Base-by-base conservation (phyloP, 768 basidiomycete species). In the Butyriboletus loyo region DNA sequence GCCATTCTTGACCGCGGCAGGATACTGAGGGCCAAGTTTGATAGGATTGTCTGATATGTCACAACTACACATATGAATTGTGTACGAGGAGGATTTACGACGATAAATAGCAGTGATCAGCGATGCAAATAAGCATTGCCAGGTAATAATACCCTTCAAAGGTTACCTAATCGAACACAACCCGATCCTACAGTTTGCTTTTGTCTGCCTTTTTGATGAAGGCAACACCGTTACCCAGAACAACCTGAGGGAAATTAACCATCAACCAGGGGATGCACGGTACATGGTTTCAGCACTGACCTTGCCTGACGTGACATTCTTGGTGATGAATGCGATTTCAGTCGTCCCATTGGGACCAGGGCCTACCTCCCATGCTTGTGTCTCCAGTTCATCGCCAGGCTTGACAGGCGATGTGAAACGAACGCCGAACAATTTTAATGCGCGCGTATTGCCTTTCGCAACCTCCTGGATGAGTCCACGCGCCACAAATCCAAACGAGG, bases 361-460 rank as follows among this genome's bases (percentile, higher is more conserved):
- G 3, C 87, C 87, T 7, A 92, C 76, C 61, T 89, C 86, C 90
- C 90, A 92, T 34, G 84, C 79, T 42, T 77, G 74, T 9, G 87
- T 91, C 78, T 92, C 86, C 28, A 92, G 76, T 37, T 77, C 80
- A 65, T 92, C 89, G 0, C 91, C 91, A 9, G 90, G 91, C 68
- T 80, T 85, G 11, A 93, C 89, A 28, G 91, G 92, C 1, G 87
- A 77, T 0, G 89, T 90, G 74, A 95, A 95, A 25, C 87, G 77
- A 28, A 78, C 84, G 14, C 85, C 85, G 62, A 88, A 87, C 59
- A 82, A 75, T 55, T 77, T 83, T 55, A 95, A 72, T 2, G 85
- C 75, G 4, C 73, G 73, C 3, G 86, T 77, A 57, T 88, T 81
- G 39, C 79, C 78, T 0, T 75, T 78, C 0, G 82, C 89, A 13